phyloP scores from a whole-genome alignment of 192 early-diverging fungal genomes.

The Linderina pennispora region DNA sequence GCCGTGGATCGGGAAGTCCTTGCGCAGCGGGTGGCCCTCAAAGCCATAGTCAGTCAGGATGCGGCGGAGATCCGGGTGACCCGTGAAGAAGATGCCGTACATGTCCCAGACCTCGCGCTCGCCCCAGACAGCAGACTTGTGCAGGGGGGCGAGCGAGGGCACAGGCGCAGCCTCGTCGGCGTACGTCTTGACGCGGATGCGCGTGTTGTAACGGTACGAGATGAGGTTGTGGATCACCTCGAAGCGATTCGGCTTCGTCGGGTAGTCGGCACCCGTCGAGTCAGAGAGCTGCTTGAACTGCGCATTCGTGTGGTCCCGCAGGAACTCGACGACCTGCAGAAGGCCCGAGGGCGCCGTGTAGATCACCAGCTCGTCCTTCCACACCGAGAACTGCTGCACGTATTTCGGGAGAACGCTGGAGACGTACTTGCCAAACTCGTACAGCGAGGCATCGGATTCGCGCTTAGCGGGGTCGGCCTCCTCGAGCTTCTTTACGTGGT shows the following conservation, averaged over 20 bases:
- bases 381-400: constrained; percentile 95
- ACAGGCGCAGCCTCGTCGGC: constrained; percentile 86
- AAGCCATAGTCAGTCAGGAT: constrained; percentile 99
- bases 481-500: constrained; percentile 22
- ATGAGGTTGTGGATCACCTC: constrained; percentile 95
- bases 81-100: constrained; percentile 95
- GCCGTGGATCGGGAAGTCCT: constrained; percentile 99
- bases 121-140: constrained; percentile 89
- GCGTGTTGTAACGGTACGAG: constrained; percentile 79
- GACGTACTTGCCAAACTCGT: constrained; percentile 88
- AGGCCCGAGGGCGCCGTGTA: constrained; percentile 83
- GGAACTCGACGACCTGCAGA: constrained; percentile 74
- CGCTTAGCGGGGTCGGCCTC: constrained; percentile 33
- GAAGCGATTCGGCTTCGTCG: constrained; percentile 86
- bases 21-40: constrained; percentile 90
- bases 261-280: constrained; percentile 88
- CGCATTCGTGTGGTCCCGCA: constrained; percentile 85
- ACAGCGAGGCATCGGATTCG: constrained; percentile 45
- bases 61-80: constrained; percentile 92
- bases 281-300: constrained; percentile 93
- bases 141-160: constrained; percentile 76
- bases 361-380: constrained; percentile 97
- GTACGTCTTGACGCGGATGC: constrained; percentile 97
- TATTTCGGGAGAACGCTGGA: constrained; percentile 84
- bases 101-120: constrained; percentile 99